Percentiles rank a stretch among this genome's conserved stretches.
Evolutionary conservation across 2,329 filamentous ascomycete genomes (phyloP).

Genomic region (Magnaporthiopsis incrustans): DNA sequence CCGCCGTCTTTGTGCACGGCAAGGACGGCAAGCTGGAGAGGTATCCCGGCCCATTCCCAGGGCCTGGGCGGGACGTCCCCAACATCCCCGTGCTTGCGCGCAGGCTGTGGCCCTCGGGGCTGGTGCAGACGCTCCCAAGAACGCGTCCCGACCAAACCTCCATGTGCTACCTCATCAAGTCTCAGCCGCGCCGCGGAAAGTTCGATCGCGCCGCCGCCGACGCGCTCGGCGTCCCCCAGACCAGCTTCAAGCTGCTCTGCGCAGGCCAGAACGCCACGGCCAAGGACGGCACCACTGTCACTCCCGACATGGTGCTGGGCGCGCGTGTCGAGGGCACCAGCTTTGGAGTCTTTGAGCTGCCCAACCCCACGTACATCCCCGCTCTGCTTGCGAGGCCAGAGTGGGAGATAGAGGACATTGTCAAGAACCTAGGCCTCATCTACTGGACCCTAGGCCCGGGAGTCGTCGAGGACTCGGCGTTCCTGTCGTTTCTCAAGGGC

Average conservation of each 20-base stretch:
- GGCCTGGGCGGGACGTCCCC: slow-evolving; percentile 33
- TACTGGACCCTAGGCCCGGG: slow-evolving; percentile 76
- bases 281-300: slow-evolving; percentile 60
- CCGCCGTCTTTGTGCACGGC: slow-evolving; percentile 62
- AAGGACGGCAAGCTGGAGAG: slow-evolving; percentile 55
- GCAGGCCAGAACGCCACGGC: slow-evolving; percentile 55
- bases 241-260: slow-evolving; percentile 52
- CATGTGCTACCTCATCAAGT: slow-evolving; percentile 80
- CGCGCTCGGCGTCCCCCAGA: slow-evolving; percentile 52
- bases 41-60: slow-evolving; percentile 62
- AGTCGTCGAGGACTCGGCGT: slow-evolving; percentile 51
- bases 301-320: slow-evolving; percentile 79
- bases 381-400: slow-evolving; percentile 63
- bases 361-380: slow-evolving; percentile 61
- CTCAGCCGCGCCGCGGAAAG: slow-evolving; percentile 68
- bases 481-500: slow-evolving; percentile 63
- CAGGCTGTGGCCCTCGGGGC: slow-evolving; percentile 69
- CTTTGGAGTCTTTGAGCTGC: slow-evolving; percentile 73
- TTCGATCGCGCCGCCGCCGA: slow-evolving; percentile 63
- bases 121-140: slow-evolving; percentile 56
- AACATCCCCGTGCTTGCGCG: slow-evolving; percentile 66
- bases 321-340: slow-evolving; percentile 59
- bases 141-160: slow-evolving; percentile 59
- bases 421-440: slow-evolving; percentile 58
- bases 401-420: slow-evolving; percentile 50